These are phyloP conservation scores for Ochromonas danica DNA, from an alignment of 108 stramenopile genomes.

Conservation along the genomic window DNA sequence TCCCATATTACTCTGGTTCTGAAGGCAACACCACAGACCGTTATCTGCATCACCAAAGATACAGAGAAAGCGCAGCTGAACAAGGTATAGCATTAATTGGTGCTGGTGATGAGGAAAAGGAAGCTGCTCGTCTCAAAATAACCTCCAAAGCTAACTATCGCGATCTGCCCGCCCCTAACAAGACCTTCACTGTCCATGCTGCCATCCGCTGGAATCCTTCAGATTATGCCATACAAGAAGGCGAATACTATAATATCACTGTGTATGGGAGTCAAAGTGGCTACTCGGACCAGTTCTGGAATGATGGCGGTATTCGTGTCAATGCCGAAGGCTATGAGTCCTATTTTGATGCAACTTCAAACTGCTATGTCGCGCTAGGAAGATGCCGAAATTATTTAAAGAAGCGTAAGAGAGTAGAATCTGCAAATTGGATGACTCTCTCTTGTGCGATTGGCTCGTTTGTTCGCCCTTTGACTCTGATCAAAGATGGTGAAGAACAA, in stretches of 20 bases:
- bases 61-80: conserved; percentile 18
- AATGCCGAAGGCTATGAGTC: conserved; percentile 46
- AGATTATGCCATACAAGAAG: conserved; percentile 52
- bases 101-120: conserved; percentile 10
- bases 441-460: conserved; percentile 47
- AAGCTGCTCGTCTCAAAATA: conserved; percentile 21
- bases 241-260: conserved; percentile 49
- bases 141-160: background rate
- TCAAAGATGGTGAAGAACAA: conserved; percentile 19
- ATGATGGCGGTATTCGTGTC: conserved; percentile 40
- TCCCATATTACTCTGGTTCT: conserved; percentile 26
- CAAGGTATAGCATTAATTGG: conserved; percentile 18
- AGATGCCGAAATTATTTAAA: conserved; percentile 41
- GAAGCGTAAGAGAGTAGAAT: background rate
- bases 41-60: background rate
- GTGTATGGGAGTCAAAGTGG: conserved; percentile 36
- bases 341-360: conserved; percentile 45
- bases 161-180: conserved; percentile 29
- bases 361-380: conserved; percentile 49
- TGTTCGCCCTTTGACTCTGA: background rate
- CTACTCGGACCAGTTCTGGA: conserved; percentile 43
- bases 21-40: background rate
- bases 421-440: conserved; percentile 48
- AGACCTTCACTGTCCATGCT: conserved; percentile 48
- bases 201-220: conserved; percentile 52